A percentile compares a stretch with the other conserved stretches of the same genome.
Evolutionary conservation across 306 rosid genomes (phyloP).

Genomic region (Astragalus glycyphyllos): DNA sequence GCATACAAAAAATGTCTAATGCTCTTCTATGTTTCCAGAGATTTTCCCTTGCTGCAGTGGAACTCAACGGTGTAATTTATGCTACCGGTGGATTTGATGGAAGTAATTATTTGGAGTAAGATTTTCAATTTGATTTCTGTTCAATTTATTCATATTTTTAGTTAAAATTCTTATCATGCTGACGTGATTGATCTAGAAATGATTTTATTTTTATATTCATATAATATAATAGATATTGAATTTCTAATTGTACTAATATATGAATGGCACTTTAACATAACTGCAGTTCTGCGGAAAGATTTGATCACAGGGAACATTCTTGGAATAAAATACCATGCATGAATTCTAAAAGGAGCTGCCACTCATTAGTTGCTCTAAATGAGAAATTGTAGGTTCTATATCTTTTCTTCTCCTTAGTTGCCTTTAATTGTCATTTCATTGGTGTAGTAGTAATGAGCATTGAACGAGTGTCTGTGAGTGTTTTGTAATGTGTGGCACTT

Average conservation of each 20-base stretch:
- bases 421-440: slow-evolving; percentile 33
- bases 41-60: slow-evolving; percentile 79
- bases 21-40: slow-evolving; percentile 60
- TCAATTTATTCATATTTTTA: slow-evolving; percentile 16
- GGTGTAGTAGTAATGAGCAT: not conserved
- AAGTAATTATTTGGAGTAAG: slow-evolving; percentile 71
- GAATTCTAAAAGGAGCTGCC: slow-evolving; percentile 57
- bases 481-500: not conserved
- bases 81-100: slow-evolving; percentile 94
- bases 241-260: slow-evolving; percentile 27
- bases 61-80: slow-evolving; percentile 72
- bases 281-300: slow-evolving; percentile 79
- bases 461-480: slow-evolving; percentile 15
- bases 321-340: slow-evolving; percentile 66
- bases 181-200: slow-evolving; percentile 10
- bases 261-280: slow-evolving; percentile 37
- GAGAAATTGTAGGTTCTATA: slow-evolving; percentile 62
- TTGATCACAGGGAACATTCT: slow-evolving; percentile 84
- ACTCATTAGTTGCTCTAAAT: slow-evolving; percentile 62
- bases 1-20: slow-evolving; percentile 25
- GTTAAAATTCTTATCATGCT: slow-evolving; percentile 11
- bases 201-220: not conserved
- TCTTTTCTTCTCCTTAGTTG: slow-evolving; percentile 18
- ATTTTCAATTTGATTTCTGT: slow-evolving; percentile 32
- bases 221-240: not conserved